These are phyloP conservation scores for Penicillium steckii DNA, from an alignment of 495 filamentous ascomycete species.

Conservation along the genomic window DNA sequence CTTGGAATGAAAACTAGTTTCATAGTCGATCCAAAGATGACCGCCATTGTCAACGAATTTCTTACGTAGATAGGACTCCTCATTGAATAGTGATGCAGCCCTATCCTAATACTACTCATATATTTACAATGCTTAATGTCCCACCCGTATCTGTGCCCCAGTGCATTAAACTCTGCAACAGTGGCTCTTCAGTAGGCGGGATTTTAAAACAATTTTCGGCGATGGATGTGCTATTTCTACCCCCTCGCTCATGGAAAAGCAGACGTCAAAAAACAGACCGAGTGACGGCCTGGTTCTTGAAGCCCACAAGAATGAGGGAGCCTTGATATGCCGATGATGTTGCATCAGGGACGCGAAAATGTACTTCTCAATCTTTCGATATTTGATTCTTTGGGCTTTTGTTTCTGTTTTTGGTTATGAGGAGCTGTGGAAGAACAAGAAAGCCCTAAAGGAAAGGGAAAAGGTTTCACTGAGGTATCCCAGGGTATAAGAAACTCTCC, in stretches of 20 bases:
- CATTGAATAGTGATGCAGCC: too few relatives aligned
- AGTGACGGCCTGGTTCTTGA: conserved; percentile 15
- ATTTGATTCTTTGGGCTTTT: conserved; percentile 9
- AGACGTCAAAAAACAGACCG: conserved; percentile 26
- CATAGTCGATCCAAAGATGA: too few relatives aligned
- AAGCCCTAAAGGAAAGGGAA: not conserved
- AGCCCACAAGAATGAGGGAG: conserved; percentile 36
- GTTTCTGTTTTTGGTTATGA: conserved; percentile 8
- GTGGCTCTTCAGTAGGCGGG: conserved; percentile 87
- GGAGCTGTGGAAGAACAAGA: conserved; percentile 1
- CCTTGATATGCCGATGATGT: conserved; percentile 39
- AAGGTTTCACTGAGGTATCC: not conserved
- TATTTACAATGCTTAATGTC: conserved; percentile 48
- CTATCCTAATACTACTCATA: too few relatives aligned
- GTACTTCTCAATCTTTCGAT: conserved; percentile 5
- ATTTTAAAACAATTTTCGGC: conserved; percentile 41
- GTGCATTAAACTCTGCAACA: conserved; percentile 64
- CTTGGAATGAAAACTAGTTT: too few relatives aligned
- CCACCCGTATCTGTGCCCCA: conserved; percentile 96
- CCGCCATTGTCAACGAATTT: too few relatives aligned
- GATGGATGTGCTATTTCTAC: conserved; percentile 30
- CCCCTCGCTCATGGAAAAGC: conserved; percentile 41
- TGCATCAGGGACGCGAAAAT: conserved; percentile 3
- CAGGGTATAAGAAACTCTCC: not conserved
- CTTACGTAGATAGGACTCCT: too few relatives aligned